Evolutionary conservation across 2,329 filamentous ascomycete species (phyloP), one percentile per base, ranked within the genome.

Genomic region (Fusarium chlamydosporum): DNA sequence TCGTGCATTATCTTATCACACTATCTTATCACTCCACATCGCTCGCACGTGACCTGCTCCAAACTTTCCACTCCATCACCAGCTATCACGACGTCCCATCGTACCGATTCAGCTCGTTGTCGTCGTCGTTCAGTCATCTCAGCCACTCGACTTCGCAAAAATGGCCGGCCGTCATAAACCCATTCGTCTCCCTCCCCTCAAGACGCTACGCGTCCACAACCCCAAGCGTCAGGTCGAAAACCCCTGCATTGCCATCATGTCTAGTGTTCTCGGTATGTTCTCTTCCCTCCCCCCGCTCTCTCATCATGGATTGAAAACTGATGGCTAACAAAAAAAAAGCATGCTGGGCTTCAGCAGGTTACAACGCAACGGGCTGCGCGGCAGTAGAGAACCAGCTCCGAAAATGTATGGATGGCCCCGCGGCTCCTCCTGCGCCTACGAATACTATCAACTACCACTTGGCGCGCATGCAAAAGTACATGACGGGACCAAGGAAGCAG

Each of bases 371-470:
- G 13, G 88, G 87, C 37, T 91, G 88, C 77, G 83, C 83, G 26
- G 82, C 83, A 41, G 76, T 91, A 70, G 88, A 91, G 79, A 83
- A 84, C 57, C 83, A 88, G 54, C 82, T 92, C 62, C 85, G 89
- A 29, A 79, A 80, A 33, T 92, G 89, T 81, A 97, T 97, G 93
- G 95, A 98, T 83, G 87, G 87, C 57, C 89, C 91, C 67, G 88
- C 76, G 84, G 84, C 78, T 61, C 74, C 80, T 42, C 73, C 80
- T 13, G 76, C 79, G 52, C 75, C 78, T 33, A 87, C 88, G 77
- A 93, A 90, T 83, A 95, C 89, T 79, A 94, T 98, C 87, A 98
- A 98, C 82, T 94, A 94, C 84, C 94, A 97, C 79, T 84, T 98
- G 42, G 87, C 88, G 71, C 88, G 96, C 84, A 96, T 84, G 87